Evolutionary conservation across 148 eudicot genomes (phyloP).

Genomic region (Rhododendron henanense): DNA sequence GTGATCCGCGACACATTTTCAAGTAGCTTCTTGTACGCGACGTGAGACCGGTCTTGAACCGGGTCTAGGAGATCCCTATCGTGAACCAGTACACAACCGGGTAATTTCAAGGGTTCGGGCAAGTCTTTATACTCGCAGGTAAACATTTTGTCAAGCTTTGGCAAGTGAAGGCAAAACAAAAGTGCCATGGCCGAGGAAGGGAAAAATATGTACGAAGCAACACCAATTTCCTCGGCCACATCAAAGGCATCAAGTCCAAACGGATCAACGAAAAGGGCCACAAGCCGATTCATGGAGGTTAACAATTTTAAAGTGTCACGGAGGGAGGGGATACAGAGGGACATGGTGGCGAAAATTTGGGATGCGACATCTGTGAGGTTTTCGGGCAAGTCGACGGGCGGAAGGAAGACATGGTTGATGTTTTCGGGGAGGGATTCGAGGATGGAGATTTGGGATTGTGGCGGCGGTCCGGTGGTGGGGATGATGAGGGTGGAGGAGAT

Average conservation of each 20-base stretch:
- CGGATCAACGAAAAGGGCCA: slow-evolving; percentile 3
- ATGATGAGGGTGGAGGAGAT: too few species aligned
- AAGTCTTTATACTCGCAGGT: slow-evolving; percentile 12
- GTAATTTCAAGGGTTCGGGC: slow-evolving; percentile 5
- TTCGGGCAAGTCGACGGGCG: background rate
- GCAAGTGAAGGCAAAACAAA: background rate
- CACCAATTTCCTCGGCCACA: slow-evolving; percentile 16
- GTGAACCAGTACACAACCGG: slow-evolving; percentile 11
- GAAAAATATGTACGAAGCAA: slow-evolving; percentile 3
- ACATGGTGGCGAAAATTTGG: background rate
- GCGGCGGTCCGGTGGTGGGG: too few species aligned
- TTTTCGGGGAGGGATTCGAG: too few species aligned
- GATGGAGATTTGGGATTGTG: too few species aligned
- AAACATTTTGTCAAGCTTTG: slow-evolving; percentile 13
- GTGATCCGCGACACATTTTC: background rate
- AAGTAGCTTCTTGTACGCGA: background rate
- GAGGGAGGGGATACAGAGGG: background rate
- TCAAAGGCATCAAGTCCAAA: slow-evolving; percentile 13
- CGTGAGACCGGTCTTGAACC: slow-evolving; percentile 13
- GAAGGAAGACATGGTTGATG: too few species aligned
- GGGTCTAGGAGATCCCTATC: background rate
- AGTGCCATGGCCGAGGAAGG: slow-evolving; percentile 15
- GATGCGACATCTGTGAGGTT: background rate
- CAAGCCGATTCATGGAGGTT: background rate
- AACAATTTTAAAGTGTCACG: background rate